These are phyloP conservation scores for Quercus rubra DNA, from an alignment of 306 rosid genomes.

Conservation along the genomic window DNA sequence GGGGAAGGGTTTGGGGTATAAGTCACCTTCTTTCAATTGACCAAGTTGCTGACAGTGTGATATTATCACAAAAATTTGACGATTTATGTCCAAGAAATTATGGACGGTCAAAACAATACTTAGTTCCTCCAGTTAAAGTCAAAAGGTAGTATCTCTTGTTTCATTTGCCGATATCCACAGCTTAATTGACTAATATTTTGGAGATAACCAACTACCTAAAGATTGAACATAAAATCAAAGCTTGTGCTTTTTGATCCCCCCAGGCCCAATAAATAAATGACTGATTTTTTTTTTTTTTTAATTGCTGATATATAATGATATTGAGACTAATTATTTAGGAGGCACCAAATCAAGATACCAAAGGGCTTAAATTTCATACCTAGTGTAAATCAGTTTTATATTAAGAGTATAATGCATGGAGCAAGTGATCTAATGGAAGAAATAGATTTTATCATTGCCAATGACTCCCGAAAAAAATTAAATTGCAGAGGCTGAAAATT, in stretches of 20 bases:
- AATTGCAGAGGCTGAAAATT: background rate
- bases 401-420: too few relatives aligned
- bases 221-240: background rate
- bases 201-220: background rate
- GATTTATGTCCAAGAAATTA: background rate
- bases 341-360: background rate
- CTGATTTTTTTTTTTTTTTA: background rate
- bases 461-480: background rate
- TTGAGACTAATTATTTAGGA: background rate
- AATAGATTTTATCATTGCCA: background rate
- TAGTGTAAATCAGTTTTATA: background rate
- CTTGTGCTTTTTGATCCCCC: background rate
- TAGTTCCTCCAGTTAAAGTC: background rate
- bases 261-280: background rate
- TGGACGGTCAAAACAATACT: background rate
- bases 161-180: background rate
- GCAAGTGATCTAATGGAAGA: background rate
- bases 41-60: background rate
- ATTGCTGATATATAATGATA: background rate
- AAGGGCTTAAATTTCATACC: background rate
- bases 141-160: background rate
- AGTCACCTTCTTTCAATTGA: background rate
- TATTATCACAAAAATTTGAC: background rate
- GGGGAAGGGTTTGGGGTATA: too few relatives aligned
- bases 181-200: background rate